These are phyloP conservation scores for Suillus clintonianus DNA, from an alignment of 768 basidiomycete species.

Conservation along the genomic window DNA sequence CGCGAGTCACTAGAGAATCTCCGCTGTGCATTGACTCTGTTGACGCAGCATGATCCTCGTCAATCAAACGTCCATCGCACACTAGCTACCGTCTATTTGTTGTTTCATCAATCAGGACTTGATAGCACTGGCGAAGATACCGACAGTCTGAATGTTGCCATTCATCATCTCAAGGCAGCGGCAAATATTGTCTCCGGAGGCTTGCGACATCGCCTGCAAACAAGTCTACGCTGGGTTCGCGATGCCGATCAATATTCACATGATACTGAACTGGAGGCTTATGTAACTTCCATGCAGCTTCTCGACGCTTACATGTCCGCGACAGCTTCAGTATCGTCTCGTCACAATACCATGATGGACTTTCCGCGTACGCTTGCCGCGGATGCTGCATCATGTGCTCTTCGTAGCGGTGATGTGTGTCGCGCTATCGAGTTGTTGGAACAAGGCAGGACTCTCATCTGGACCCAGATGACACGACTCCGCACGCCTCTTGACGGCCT, in stretches of 20 bases:
- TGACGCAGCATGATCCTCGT: background rate
- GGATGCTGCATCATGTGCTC: background rate
- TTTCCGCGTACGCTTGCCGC: background rate
- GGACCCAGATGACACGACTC: background rate
- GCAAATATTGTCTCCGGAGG: background rate
- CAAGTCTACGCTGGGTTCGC: background rate
- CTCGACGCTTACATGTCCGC: background rate
- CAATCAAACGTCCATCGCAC: background rate
- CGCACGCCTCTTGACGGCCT: background rate
- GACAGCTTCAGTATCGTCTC: background rate
- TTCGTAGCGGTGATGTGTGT: background rate
- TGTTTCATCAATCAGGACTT: background rate
- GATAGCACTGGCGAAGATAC: background rate
- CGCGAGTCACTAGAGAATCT: background rate
- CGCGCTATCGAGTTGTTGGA: background rate
- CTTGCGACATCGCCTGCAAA: background rate
- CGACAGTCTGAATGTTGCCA: background rate
- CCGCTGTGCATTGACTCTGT: background rate
- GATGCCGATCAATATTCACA: background rate
- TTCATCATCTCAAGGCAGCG: background rate
- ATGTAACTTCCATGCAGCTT: background rate
- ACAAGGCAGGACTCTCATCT: background rate
- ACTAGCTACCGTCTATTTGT: background rate
- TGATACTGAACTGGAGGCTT: background rate
- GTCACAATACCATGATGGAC: background rate